Base-by-base conservation (phyloP, 2,329 filamentous ascomycete genomes). In the Alternaria alternata region DNA sequence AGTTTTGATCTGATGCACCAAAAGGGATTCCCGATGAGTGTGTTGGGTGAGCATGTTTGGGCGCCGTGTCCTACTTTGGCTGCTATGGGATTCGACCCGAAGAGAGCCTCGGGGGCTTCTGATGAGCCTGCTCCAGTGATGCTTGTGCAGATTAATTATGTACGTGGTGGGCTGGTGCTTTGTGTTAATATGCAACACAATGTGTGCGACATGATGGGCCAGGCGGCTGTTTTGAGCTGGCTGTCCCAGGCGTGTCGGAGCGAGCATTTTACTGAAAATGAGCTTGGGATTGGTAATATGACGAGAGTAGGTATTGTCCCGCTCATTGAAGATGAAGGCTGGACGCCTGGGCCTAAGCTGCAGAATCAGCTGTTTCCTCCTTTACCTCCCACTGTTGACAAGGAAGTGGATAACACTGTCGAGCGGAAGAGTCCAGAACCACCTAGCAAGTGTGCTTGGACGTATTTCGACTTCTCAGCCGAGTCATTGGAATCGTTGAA, bases 151-250 rank as follows among this genome's bases (percentile, higher is more conserved):
- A 78, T 78, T 2, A 86, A 79, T 48, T 81, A 85, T 54, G 80
- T 87, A 38, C 53, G 63, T 1, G 83, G 81, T 4, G 85, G 85
- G 0, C 64, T 88, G 0, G 61, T 88, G 1, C 75, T 88, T 8
- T 84, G 81, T 3, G 74, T 86, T 24, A 78, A 78, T 28, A 79
- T 76, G 7, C 80, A 85, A 24, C 86, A 88, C 63, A 78, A 79
- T 6, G 70, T 76, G 0, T 83, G 86, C 79, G 86, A 88, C 55
- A 82, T 84, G 73, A 78, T 77, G 1, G 85, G 84, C 2, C 80
- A 84, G 62, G 82, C 75, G 3, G 76, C 81, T 22, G 62, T 85
- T 16, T 83, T 86, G 16, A 59, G 71, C 3, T 78, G 85, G 2
- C 73, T 88, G 6, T 78, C 81, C 0, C 85, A 85, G 56, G 84